A percentile compares a stretch with the other conserved stretches of the same genome.
Evolutionary conservation across 73 alveolate species (phyloP).

Genomic region (Breviolum minutum): DNA sequence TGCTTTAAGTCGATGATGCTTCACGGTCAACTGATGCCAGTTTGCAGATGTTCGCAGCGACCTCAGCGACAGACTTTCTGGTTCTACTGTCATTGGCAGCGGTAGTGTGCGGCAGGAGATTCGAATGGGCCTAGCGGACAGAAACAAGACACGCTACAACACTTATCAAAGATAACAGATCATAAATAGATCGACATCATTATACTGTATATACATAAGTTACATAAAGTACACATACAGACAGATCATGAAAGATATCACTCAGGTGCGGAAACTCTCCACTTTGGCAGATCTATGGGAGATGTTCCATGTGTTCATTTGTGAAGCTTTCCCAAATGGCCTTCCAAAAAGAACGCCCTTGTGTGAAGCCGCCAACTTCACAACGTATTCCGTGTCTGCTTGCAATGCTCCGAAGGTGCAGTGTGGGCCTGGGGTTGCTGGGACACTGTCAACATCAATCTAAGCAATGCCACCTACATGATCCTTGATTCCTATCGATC

Average conservation of each 20-base stretch:
- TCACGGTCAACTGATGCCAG: too few species aligned
- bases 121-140: conserved; percentile 25
- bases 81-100: not conserved
- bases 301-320: too few species aligned
- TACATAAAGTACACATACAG: too few species aligned
- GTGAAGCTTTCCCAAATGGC: not conserved
- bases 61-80: conserved; percentile 56
- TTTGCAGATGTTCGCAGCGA: not conserved
- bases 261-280: too few species aligned
- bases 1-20: too few species aligned
- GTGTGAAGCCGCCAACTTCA: conserved; percentile 31
- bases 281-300: too few species aligned
- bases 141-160: not conserved
- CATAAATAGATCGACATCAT: too few species aligned
- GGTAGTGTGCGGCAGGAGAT: conserved; percentile 55
- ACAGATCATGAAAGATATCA: too few species aligned
- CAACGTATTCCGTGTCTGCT: conserved; percentile 29
- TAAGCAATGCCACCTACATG: too few species aligned
- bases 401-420: conserved; percentile 46
- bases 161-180: too few species aligned
- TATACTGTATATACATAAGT: too few species aligned
- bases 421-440: conserved; percentile 1
- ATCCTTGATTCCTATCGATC: too few species aligned
- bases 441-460: not conserved
- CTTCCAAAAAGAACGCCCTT: conserved; percentile 39